Evolutionary conservation across 2,329 filamentous ascomycete species (phyloP).

Genomic region (Neurospora sp.): DNA sequence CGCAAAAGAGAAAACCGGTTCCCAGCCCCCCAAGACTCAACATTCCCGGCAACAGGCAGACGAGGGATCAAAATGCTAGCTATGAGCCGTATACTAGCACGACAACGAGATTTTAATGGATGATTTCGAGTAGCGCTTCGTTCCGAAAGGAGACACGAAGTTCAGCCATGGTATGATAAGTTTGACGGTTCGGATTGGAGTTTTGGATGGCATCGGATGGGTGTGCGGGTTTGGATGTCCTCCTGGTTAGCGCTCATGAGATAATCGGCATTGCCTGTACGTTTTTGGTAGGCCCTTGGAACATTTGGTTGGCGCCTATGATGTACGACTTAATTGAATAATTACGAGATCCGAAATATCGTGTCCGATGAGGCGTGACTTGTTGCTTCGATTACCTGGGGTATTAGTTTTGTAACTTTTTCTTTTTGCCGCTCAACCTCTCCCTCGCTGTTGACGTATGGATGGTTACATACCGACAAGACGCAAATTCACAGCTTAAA

Average conservation of each 20-base stretch:
- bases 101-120: not conserved
- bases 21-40: not conserved
- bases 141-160: no score
- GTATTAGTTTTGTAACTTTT: not conserved
- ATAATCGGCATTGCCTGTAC: not conserved
- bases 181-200: not conserved
- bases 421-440: not conserved
- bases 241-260: not conserved
- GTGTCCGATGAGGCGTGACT: not conserved
- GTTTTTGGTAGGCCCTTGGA: not conserved
- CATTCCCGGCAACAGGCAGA: constrained; percentile 16
- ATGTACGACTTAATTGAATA: not conserved
- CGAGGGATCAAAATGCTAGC: constrained; percentile 15
- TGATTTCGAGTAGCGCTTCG: not conserved
- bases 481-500: constrained; percentile 56
- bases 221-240: not conserved
- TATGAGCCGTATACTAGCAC: constrained; percentile 17
- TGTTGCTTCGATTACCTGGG: not conserved
- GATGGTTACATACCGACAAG: not conserved
- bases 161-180: not conserved
- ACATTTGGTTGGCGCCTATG: not conserved
- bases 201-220: not conserved
- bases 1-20: constrained; percentile 1
- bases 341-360: not conserved
- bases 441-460: not conserved